Conservation (phyloP, 192 early-diverging fungal species). For the Coemansia sp. region DNA sequence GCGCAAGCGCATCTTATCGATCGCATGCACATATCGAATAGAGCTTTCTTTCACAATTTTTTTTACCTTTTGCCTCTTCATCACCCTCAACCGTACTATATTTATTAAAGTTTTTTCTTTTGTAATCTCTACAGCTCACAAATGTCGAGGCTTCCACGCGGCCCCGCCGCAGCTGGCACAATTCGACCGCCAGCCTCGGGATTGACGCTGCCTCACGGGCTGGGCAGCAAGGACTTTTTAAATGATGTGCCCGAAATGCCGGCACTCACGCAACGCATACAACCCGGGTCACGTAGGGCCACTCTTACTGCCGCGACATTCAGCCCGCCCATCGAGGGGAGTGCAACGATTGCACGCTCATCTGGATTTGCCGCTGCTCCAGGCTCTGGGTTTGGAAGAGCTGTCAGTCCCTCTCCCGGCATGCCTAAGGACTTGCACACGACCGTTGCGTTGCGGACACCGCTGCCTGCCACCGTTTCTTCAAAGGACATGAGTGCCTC, state of each 20-base stretch:
- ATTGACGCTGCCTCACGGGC: constrained; percentile 34
- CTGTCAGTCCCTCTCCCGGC: constrained; percentile 38
- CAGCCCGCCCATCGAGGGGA: constrained; percentile 19
- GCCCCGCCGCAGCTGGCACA: constrained; percentile 23
- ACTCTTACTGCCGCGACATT: constrained; percentile 45
- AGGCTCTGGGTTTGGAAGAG: constrained; percentile 12
- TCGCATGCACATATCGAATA: neutral
- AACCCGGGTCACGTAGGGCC: constrained; percentile 30
- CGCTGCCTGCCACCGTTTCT: neutral
- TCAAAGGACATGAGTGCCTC: neutral
- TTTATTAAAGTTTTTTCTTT: neutral
- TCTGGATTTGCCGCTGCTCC: constrained; percentile 33
- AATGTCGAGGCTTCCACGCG: constrained; percentile 54
- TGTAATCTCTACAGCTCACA: neutral
- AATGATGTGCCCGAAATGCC: constrained; percentile 34
- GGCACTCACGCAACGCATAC: constrained; percentile 40
- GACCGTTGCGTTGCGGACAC: constrained; percentile 13
- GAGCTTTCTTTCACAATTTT: neutral
- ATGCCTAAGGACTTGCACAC: neutral
- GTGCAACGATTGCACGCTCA: constrained; percentile 29
- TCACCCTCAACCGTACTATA: neutral
- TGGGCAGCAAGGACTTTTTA: constrained; percentile 26
- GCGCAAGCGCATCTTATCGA: neutral
- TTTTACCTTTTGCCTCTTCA: neutral
- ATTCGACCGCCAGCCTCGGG: constrained; percentile 47